Percentiles rank a stretch among this genome's conserved stretches.
phyloP scores from a whole-genome alignment of 2,329 filamentous ascomycete species.

The Fusarium sp. region DNA sequence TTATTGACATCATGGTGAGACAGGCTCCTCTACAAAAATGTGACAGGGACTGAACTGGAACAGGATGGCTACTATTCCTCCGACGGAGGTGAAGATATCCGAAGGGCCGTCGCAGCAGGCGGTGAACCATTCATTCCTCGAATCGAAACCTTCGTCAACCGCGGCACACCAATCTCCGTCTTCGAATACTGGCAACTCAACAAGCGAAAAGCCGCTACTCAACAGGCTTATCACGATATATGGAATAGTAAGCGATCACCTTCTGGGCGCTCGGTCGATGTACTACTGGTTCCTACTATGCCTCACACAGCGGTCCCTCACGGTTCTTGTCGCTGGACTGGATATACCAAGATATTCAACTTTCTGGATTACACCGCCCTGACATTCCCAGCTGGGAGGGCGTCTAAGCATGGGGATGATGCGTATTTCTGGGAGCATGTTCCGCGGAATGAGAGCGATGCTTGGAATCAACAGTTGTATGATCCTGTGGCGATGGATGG shows the following conservation, averaged over 20 bases:
- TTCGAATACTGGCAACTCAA: constrained; percentile 3
- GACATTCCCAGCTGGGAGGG: neutral
- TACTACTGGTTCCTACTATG: neutral
- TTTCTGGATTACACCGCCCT: neutral
- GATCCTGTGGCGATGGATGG: neutral
- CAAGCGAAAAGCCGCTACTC: neutral
- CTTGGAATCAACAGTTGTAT: neutral
- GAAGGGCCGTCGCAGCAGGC: neutral
- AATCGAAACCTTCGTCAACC: neutral
- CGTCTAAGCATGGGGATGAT: neutral
- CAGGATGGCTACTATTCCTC: neutral
- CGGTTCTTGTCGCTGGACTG: neutral
- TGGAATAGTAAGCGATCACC: neutral
- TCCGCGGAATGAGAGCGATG: neutral
- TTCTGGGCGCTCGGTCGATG: fast-evolving
- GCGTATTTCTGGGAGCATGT: neutral
- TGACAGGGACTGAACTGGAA: fast-evolving
- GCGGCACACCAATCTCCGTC: neutral
- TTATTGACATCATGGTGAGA: neutral
- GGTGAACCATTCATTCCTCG: neutral
- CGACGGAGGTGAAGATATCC: neutral
- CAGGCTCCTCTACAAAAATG: fast-evolving
- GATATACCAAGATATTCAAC: constrained; percentile 3
- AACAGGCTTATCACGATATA: neutral
- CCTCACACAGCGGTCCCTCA: neutral